phyloP scores from a whole-genome alignment of 805 yeast species.

The Starmerella powellii region DNA sequence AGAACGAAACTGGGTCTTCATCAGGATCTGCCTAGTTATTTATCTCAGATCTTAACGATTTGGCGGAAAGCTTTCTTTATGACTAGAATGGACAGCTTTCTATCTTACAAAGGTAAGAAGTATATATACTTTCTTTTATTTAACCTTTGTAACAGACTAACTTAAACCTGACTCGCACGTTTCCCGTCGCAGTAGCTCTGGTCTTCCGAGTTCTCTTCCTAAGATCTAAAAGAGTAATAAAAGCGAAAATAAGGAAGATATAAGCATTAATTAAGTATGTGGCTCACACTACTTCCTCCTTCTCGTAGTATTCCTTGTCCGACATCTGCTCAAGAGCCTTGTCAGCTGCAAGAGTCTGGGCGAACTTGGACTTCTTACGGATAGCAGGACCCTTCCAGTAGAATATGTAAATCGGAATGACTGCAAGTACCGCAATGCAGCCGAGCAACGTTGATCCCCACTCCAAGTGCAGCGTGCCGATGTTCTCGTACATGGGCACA shows the following conservation, averaged over 20 bases:
- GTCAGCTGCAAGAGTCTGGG: constrained; percentile 26
- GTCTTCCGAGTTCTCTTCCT: too few species aligned
- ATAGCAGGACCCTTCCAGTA: constrained; percentile 34
- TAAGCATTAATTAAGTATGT: not conserved
- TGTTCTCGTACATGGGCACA: constrained; percentile 32
- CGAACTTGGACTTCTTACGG: constrained; percentile 31
- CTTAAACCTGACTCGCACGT: too few species aligned
- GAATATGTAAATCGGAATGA: constrained; percentile 32
- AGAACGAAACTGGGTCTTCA: not conserved
- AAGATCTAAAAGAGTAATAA: too few species aligned
- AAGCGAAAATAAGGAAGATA: too few species aligned
- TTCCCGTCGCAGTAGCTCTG: too few species aligned
- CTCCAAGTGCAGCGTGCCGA: constrained; percentile 29
- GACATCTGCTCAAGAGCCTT: constrained; percentile 21
- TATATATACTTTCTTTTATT: too few species aligned
- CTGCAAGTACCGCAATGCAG: constrained; percentile 29
- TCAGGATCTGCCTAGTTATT: too few species aligned
- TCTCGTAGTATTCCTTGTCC: constrained; percentile 4
- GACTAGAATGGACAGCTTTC: too few species aligned
- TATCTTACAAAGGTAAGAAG: too few species aligned
- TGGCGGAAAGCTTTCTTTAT: too few species aligned
- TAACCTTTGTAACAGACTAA: too few species aligned
- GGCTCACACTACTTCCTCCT: not conserved
- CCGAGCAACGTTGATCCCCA: constrained; percentile 35
- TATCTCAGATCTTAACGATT: too few species aligned